Evolutionary conservation across 2,329 filamentous ascomycete species (phyloP).

Genomic region (Tolypocladium paradoxum): DNA sequence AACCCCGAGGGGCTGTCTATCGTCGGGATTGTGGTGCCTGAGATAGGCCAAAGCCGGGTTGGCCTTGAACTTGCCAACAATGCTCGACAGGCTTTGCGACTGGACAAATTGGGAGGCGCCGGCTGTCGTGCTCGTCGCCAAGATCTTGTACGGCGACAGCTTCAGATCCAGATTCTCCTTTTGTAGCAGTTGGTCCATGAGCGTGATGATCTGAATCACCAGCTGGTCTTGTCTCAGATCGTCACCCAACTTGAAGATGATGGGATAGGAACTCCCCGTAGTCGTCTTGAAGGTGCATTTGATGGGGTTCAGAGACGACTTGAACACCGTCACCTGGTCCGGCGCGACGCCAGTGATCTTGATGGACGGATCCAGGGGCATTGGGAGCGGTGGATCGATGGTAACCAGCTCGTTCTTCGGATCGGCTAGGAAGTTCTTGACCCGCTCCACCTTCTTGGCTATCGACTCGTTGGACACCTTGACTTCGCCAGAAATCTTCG

Average conservation of each 20-base stretch:
- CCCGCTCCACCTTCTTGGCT: conserved; percentile 67
- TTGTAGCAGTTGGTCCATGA: conserved; percentile 91
- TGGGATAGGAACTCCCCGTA: conserved; percentile 68
- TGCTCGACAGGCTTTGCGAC: conserved; percentile 72
- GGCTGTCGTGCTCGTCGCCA: conserved; percentile 81
- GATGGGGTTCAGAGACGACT: conserved; percentile 85
- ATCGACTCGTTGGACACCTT: conserved; percentile 70
- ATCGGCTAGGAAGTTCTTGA: conserved; percentile 78
- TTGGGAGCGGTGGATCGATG: conserved; percentile 76
- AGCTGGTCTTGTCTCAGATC: conserved; percentile 94
- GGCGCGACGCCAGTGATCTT: conserved; percentile 69
- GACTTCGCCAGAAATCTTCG: conserved; percentile 81
- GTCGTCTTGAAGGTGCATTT: conserved; percentile 83
- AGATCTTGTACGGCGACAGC: conserved; percentile 88
- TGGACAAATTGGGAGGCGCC: conserved; percentile 91
- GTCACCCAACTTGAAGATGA: conserved; percentile 96
- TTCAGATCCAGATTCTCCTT: conserved; percentile 96
- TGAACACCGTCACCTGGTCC: conserved; percentile 85
- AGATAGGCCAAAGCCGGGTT: conserved; percentile 73
- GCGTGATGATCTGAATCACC: conserved; percentile 90
- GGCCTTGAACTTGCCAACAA: conserved; percentile 69
- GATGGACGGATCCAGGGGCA: conserved; percentile 80
- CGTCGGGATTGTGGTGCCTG: conserved; percentile 80
- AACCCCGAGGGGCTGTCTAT: conserved; percentile 69
- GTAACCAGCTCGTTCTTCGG: conserved; percentile 77